Base-by-base conservation (phyloP, 371 early-diverging fungal genomes). In the Mortierella sp. region DNA sequence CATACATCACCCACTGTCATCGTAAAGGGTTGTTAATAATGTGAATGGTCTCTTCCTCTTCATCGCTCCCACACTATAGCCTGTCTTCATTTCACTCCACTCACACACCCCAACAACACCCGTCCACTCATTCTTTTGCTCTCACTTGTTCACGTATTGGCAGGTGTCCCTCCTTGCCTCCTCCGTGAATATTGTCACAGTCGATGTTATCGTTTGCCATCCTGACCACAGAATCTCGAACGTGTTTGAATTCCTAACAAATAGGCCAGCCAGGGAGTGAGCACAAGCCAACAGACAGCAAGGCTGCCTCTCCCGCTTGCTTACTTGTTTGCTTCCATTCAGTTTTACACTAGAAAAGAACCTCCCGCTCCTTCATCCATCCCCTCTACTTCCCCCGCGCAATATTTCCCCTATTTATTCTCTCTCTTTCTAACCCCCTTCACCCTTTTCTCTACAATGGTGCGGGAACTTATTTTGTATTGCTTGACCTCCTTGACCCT, bases 231-330 rank as follows among this genome's bases (percentile, higher is more conserved):
- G 24, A 73, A 41, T 32, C 41, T 41, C 24, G 43, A 68, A 68
- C 68, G 41, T 68, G 43, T 11, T 35, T 68, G 21, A 51, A 27
- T 55, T 70, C 44, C 44, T 10, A 16, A 65, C 11, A 60, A 29
- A 12, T 18, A 46, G 48, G 35, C 63, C 38, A 63, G 35, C 68
- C 41, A 68, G 2, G n/a, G 2, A n/a, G 24, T 2, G 43, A 68
- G 24, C 68, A 68, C 38, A 68, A 38, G 65, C 35, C 65, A 63
- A 63, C 65, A 8, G 65, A 35, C 65, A 63, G 32, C 65, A 63
- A 35, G 21, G 38, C 0, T 5, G 3, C 16, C 8, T 7, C 21
- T 32, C 8, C 8, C 21, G 1, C 7, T 35, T 16, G 35, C 38
- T 63, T 35, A 0, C 35, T 35, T 11, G 6, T 35, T 35, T 35